A percentile compares a stretch with the other conserved stretches of the same genome.
Conservation (phyloP, 2,329 filamentous ascomycete species). For the Monilinia laxa region DNA sequence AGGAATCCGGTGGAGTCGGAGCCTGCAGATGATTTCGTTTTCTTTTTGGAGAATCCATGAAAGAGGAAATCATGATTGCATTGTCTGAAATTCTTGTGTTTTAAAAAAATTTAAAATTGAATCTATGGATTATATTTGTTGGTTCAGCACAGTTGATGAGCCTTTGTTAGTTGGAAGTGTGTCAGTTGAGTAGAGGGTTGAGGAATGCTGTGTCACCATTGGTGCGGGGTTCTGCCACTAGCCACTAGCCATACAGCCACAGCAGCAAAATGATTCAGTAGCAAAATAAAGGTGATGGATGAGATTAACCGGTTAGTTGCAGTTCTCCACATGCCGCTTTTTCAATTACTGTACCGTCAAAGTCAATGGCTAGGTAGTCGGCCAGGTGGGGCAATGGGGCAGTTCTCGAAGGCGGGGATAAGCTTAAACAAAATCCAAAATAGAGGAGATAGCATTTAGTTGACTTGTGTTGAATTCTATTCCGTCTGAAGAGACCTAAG, state of each 20-base stretch:
- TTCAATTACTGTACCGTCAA: no score
- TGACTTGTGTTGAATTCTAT: no score
- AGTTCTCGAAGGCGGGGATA: no score
- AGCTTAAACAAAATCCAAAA: no score
- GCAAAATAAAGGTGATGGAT: no score
- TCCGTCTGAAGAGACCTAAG: no score
- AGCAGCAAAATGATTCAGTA: no score
- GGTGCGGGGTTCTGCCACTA: constrained; percentile 16
- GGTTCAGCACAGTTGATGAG: not conserved
- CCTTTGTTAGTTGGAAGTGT: not conserved
- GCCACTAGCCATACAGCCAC: not conserved
- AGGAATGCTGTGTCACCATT: constrained; percentile 3
- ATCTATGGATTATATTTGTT: not conserved
- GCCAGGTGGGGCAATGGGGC: no score
- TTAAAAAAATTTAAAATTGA: not conserved
- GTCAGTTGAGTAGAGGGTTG: not conserved
- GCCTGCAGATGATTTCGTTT: constrained; percentile 25
- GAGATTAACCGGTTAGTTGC: no score
- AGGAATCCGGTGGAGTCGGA: constrained; percentile 22
- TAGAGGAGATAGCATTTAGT: no score
- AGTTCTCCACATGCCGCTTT: no score
- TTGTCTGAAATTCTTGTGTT: not conserved
- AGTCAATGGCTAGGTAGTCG: no score
- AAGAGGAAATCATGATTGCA: constrained; percentile 16
- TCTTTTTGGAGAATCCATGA: constrained; percentile 28